Percentiles rank a stretch among this genome's conserved stretches.
Conservation (phyloP, 495 filamentous ascomycete species). For the Penicillium verhagenii region DNA sequence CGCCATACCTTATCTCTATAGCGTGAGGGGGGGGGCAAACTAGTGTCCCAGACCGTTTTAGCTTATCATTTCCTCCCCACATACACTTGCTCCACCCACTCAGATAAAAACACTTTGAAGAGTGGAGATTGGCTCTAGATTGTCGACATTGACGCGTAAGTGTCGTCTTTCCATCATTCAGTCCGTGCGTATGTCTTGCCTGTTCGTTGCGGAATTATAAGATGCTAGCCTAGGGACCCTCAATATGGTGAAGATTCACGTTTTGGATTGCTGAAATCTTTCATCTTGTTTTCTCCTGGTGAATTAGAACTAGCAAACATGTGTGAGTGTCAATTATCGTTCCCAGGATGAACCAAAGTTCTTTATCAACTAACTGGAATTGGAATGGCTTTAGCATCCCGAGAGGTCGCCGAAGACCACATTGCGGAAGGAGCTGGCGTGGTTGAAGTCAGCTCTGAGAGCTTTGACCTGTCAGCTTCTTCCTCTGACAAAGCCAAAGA, state of each 20-base stretch:
- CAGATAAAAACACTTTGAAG: background rate
- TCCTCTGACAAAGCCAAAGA: background rate
- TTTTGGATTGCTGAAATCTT: background rate
- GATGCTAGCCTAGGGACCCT: no score
- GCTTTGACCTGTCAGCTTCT: background rate
- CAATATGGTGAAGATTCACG: no score
- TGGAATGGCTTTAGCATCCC: background rate
- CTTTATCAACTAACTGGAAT: background rate
- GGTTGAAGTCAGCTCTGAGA: background rate
- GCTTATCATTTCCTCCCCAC: background rate
- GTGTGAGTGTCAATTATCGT: background rate
- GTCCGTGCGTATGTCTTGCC: background rate
- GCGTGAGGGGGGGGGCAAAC: background rate
- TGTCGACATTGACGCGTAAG: background rate
- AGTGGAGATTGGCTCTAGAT: background rate
- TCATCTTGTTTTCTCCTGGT: background rate
- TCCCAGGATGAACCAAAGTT: background rate
- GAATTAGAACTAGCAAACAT: background rate
- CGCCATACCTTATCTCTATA: background rate
- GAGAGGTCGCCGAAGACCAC: background rate
- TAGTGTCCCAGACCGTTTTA: background rate
- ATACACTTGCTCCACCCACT: background rate
- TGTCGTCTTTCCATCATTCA: background rate
- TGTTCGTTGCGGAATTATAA: no score
- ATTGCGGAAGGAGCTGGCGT: background rate